Percentiles rank a stretch among this genome's conserved stretches.
Conservation (phyloP, 768 basidiomycete species). For the Russula foetens region DNA sequence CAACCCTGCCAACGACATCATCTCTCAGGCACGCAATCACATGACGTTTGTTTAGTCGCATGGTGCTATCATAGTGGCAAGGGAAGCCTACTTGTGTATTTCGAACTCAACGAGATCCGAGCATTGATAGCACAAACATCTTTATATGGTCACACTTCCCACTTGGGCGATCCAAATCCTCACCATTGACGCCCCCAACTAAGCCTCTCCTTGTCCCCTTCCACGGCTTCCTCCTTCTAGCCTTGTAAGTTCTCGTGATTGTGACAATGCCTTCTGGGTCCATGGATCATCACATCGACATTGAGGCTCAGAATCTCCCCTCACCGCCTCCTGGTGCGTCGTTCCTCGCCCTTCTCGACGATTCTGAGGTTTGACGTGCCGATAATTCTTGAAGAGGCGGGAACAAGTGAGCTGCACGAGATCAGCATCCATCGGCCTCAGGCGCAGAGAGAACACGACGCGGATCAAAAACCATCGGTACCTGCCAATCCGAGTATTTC, state of each 20-base stretch:
- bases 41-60: too few relatives aligned
- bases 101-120: too few relatives aligned
- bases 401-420: not conserved
- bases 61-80: too few relatives aligned
- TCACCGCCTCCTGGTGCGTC: not conserved
- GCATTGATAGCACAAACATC: not conserved
- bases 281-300: not conserved
- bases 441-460: too few relatives aligned
- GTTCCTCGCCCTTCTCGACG: not conserved
- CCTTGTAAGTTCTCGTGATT: not conserved
- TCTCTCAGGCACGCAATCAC: too few relatives aligned
- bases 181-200: not conserved
- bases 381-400: not conserved
- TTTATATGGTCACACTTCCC: not conserved
- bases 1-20: too few relatives aligned
- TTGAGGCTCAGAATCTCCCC: not conserved
- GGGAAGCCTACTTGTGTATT: too few relatives aligned
- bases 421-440: not conserved
- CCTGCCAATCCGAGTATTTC: too few relatives aligned
- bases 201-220: not conserved
- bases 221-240: not conserved
- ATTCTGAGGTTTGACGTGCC: too few relatives aligned
- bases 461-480: too few relatives aligned
- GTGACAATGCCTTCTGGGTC: not conserved
- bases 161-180: not conserved